These are phyloP conservation scores for Colletotrichum musicola DNA, from an alignment of 2,329 filamentous ascomycete species.

Conservation along the genomic window DNA sequence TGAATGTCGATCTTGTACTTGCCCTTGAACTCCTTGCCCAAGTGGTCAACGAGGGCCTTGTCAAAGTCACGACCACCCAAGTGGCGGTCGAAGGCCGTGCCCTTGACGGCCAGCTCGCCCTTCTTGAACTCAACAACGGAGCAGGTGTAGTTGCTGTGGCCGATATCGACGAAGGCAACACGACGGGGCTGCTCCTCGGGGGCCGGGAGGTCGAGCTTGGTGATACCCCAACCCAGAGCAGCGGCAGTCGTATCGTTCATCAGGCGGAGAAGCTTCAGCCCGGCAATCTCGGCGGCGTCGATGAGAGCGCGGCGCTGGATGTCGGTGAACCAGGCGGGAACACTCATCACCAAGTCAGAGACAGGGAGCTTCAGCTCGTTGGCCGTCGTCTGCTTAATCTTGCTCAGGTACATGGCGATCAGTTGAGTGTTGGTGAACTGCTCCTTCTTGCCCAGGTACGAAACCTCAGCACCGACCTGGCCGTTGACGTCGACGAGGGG, in stretches of 20 bases:
- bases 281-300: constrained; percentile 93
- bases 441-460: constrained; percentile 94
- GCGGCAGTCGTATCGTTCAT: constrained; percentile 99
- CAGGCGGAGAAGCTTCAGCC: constrained; percentile 89
- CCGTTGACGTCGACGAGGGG: constrained; percentile 90
- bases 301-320: constrained; percentile 89
- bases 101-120: constrained; percentile 94
- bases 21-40: constrained; percentile 95
- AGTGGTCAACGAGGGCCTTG: constrained; percentile 93
- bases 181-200: constrained; percentile 92
- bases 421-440: constrained; percentile 95
- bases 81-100: constrained; percentile 93
- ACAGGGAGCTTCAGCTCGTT: constrained; percentile 92
- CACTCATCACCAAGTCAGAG: constrained; percentile 92
- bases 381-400: constrained; percentile 89
- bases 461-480: constrained; percentile 94
- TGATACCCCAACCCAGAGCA: constrained; percentile 96
- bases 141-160: constrained; percentile 95
- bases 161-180: constrained; percentile 93
- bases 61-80: constrained; percentile 98
- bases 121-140: constrained; percentile 97
- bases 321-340: constrained; percentile 98
- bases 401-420: constrained; percentile 94
- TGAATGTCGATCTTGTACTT: constrained; percentile 98
- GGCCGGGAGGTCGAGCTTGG: constrained; percentile 90